phyloP scores from a whole-genome alignment of 768 basidiomycete genomes.

The Paxillus ammoniavirescens region DNA sequence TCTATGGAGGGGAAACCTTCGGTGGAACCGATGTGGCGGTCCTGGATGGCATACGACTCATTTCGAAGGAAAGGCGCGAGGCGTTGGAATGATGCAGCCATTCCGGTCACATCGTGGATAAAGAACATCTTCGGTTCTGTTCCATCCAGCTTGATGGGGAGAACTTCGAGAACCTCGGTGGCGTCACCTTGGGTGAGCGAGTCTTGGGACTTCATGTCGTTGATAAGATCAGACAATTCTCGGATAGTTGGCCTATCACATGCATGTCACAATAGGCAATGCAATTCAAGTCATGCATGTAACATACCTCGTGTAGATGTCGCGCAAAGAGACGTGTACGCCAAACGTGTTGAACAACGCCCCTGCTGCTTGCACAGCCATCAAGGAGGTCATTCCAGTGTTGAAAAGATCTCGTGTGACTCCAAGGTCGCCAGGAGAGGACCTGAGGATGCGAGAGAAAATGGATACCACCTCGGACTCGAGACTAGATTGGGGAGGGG shows the following conservation, averaged over 20 bases:
- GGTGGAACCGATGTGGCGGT: constrained; percentile 7
- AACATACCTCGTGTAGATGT: constrained; percentile 10
- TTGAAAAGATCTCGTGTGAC: constrained; percentile 12
- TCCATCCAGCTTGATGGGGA: constrained; percentile 12
- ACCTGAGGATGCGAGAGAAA: constrained; percentile 4
- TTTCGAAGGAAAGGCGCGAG: constrained; percentile 13
- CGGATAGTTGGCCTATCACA: constrained; percentile 9
- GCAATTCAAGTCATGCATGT: too few relatives aligned
- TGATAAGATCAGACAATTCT: constrained; percentile 4
- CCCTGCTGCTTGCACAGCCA: constrained; percentile 12
- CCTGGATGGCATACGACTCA: constrained; percentile 12
- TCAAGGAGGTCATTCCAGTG: constrained; percentile 12
- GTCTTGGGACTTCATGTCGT: constrained; percentile 8
- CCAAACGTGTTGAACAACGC: constrained; percentile 8
- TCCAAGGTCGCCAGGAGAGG: constrained; percentile 3
- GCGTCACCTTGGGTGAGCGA: constrained; percentile 5
- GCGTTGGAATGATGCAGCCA: constrained; percentile 9
- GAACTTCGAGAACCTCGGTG: constrained; percentile 10
- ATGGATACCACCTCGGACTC: constrained; percentile 5
- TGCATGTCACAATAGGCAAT: neutral
- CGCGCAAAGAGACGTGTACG: constrained; percentile 9
- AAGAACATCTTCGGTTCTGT: constrained; percentile 8
- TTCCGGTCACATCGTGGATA: constrained; percentile 14
- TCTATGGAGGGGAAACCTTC: constrained; percentile 7
- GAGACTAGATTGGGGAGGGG: constrained; percentile 7